Evolutionary conservation across 257 asterid species (phyloP).

Genomic region (Gentiana straminea): DNA sequence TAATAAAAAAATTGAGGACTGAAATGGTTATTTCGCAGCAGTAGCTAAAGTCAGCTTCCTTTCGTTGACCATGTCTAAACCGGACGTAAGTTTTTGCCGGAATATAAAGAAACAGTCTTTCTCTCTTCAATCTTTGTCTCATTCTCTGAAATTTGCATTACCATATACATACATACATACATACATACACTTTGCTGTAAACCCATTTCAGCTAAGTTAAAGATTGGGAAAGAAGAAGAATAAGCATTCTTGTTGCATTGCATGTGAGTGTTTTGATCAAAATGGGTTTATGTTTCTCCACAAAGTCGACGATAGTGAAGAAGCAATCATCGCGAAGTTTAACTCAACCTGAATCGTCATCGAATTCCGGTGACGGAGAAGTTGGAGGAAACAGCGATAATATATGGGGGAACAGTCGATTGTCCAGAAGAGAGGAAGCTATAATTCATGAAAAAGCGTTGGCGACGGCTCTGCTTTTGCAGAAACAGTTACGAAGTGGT

Average conservation of each 20-base stretch:
- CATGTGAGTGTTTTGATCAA: slow-evolving; percentile 16
- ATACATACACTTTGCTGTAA: not conserved
- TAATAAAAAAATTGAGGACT: too few relatives aligned
- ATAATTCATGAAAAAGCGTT: slow-evolving; percentile 68
- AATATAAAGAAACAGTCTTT: too few relatives aligned
- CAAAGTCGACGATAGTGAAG: slow-evolving; percentile 40
- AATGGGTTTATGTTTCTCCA: slow-evolving; percentile 83
- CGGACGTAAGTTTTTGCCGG: too few relatives aligned
- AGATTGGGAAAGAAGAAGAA: too few relatives aligned
- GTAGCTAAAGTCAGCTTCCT: too few relatives aligned
- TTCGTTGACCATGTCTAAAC: too few relatives aligned
- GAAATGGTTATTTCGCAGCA: too few relatives aligned
- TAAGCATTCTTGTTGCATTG: not conserved
- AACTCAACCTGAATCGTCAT: slow-evolving; percentile 27
- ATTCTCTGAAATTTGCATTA: too few relatives aligned
- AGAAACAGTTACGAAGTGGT: slow-evolving; percentile 73
- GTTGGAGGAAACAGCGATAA: slow-evolving; percentile 46
- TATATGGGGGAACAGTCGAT: slow-evolving; percentile 64
- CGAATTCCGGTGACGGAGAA: slow-evolving; percentile 32
- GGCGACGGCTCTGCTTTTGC: slow-evolving; percentile 88
- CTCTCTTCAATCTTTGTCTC: too few relatives aligned
- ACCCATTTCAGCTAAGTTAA: too few relatives aligned
- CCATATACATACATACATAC: too few relatives aligned
- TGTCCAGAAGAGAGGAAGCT: slow-evolving; percentile 59
- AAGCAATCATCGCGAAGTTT: slow-evolving; percentile 42